phyloP scores from a whole-genome alignment of 2,329 filamentous ascomycete species.

The Grosmannia serpens region DNA sequence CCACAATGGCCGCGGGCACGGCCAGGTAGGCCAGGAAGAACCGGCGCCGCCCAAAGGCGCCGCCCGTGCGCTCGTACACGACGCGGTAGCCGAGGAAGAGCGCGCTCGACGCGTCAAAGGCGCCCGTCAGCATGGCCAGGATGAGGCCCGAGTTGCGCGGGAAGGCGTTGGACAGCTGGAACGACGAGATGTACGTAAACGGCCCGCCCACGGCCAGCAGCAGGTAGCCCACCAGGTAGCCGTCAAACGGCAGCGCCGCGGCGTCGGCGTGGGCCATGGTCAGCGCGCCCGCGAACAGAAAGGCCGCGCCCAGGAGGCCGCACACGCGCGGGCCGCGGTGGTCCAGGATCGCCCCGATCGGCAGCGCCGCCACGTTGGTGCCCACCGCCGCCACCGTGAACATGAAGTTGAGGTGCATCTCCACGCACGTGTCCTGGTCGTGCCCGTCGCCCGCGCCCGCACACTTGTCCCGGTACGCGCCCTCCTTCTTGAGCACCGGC shows the following conservation, averaged over 20 bases:
- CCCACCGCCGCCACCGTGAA: constrained; percentile 82
- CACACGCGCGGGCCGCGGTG: constrained; percentile 68
- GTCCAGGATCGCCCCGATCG: constrained; percentile 77
- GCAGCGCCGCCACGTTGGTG: constrained; percentile 77
- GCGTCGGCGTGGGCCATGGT: constrained; percentile 65
- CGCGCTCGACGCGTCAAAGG: constrained; percentile 73
- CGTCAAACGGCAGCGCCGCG: constrained; percentile 56
- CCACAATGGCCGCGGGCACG: constrained; percentile 55
- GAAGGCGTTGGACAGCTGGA: constrained; percentile 77
- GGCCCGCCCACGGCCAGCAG: constrained; percentile 68
- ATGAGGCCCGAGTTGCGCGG: constrained; percentile 68
- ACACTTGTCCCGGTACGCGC: constrained; percentile 58
- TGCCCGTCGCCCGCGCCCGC: constrained; percentile 12
- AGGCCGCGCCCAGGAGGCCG: constrained; percentile 57
- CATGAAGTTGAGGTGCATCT: constrained; percentile 72
- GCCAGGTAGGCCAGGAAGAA: constrained; percentile 65
- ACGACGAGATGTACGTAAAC: constrained; percentile 72
- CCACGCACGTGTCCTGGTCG: constrained; percentile 32
- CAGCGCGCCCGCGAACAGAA: constrained; percentile 57
- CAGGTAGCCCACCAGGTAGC: constrained; percentile 61
- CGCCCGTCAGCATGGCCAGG: constrained; percentile 66
- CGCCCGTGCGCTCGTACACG: constrained; percentile 42
- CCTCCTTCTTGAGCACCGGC: constrained; percentile 62
- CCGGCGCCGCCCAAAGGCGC: constrained; percentile 46
- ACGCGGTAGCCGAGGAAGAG: constrained; percentile 66